These are phyloP conservation scores for Plasmodium berghei DNA, from an alignment of 169 alveolate species.

Conservation along the genomic window DNA sequence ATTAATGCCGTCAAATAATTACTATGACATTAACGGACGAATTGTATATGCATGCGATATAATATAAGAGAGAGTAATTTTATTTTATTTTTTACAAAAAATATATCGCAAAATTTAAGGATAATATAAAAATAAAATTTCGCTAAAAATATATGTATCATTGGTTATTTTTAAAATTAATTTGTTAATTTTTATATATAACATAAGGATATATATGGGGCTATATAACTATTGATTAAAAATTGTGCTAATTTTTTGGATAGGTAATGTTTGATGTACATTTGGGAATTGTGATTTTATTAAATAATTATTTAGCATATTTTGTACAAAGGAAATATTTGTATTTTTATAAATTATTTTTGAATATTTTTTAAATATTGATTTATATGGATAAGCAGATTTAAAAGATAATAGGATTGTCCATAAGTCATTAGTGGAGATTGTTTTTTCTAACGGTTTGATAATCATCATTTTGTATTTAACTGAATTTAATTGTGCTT, in stretches of 20 bases:
- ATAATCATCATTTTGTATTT: slow-evolving; percentile 52
- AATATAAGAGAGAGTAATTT: too few relatives aligned
- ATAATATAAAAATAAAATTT: too few relatives aligned
- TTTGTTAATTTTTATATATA: too few relatives aligned
- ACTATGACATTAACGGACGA: too few relatives aligned
- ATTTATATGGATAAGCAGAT: slow-evolving; percentile 58
- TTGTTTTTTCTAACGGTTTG: slow-evolving; percentile 25
- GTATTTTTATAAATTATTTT: slow-evolving; percentile 36
- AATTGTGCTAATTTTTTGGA: slow-evolving; percentile 51
- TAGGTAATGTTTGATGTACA: slow-evolving; percentile 30
- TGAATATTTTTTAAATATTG: slow-evolving; percentile 23
- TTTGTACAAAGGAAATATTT: slow-evolving; percentile 55
- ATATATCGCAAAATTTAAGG: too few relatives aligned
- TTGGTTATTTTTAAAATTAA: too few relatives aligned
- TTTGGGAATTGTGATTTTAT: slow-evolving; percentile 20
- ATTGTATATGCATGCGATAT: too few relatives aligned
- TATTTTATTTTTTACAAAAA: too few relatives aligned
- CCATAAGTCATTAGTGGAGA: slow-evolving; percentile 34
- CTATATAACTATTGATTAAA: slow-evolving; percentile 7
- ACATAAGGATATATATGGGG: too few relatives aligned
- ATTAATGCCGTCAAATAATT: too few relatives aligned
- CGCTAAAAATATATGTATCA: too few relatives aligned
- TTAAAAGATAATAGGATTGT: slow-evolving; percentile 43
- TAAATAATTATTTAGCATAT: slow-evolving; percentile 45
- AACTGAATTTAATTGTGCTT: slow-evolving; percentile 12